A percentile compares a stretch with the other conserved stretches of the same genome.
These are phyloP conservation scores for Colletotrichum australisinense DNA, from an alignment of 2,329 filamentous ascomycete species.

Conservation along the genomic window DNA sequence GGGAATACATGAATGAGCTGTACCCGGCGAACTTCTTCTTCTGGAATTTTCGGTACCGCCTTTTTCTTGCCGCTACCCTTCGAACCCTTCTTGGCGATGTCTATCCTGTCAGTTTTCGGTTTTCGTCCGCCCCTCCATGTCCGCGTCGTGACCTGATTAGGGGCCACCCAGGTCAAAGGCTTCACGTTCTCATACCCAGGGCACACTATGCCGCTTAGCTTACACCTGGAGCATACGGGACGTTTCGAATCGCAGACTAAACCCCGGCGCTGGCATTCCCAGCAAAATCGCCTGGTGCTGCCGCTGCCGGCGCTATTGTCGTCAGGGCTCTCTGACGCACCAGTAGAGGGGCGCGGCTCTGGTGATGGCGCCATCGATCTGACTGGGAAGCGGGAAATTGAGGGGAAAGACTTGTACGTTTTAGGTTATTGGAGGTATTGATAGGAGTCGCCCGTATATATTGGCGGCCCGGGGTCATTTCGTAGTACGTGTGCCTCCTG, in stretches of 20 bases:
- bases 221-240: constrained; percentile 51
- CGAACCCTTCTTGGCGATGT: neutral
- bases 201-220: constrained; percentile 45
- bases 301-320: neutral
- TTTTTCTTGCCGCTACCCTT: neutral
- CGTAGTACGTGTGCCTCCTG: neutral
- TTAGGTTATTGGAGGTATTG: constrained; percentile 22
- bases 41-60: neutral
- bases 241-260: constrained; percentile 51
- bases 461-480: neutral
- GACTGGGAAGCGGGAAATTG: neutral
- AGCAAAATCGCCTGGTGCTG: constrained; percentile 45
- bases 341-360: neutral
- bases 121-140: constrained; percentile 34
- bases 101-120: neutral
- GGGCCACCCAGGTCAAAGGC: constrained; percentile 50
- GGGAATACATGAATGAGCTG: constrained; percentile 9
- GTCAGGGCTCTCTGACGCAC: neutral
- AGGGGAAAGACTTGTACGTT: neutral
- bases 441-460: neutral
- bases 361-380: neutral
- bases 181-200: constrained; percentile 53
- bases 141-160: constrained; percentile 31
- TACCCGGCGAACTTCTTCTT: neutral
- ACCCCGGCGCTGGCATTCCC: constrained; percentile 53